Conservation (phyloP, 208 protist species). For the Leishmania major region DNA sequence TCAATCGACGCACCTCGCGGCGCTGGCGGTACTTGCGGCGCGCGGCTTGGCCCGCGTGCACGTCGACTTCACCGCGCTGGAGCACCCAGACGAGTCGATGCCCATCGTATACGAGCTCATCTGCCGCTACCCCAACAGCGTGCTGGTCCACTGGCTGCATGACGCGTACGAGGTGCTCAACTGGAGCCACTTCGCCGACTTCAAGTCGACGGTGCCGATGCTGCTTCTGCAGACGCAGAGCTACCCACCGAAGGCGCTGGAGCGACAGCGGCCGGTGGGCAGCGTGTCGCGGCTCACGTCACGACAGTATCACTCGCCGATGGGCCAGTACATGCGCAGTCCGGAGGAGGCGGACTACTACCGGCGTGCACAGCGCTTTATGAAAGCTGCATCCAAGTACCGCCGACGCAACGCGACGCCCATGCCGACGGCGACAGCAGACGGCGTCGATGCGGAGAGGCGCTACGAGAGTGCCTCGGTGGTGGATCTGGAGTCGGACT, state of each 20-base stretch:
- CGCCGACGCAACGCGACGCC: slow-evolving; percentile 22
- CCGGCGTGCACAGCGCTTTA: slow-evolving; percentile 15
- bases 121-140: slow-evolving; percentile 73
- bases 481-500: slow-evolving; percentile 25
- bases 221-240: slow-evolving; percentile 80
- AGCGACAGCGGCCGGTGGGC: slow-evolving; percentile 28
- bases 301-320: slow-evolving; percentile 33
- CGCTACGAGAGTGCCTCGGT: slow-evolving; percentile 21
- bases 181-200: slow-evolving; percentile 73
- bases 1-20: slow-evolving; percentile 84
- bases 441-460: neutral
- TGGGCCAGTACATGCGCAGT: slow-evolving; percentile 25
- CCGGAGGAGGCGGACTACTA: slow-evolving; percentile 40
- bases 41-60: slow-evolving; percentile 76
- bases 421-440: slow-evolving; percentile 2
- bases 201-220: slow-evolving; percentile 69
- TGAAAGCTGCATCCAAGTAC: slow-evolving; percentile 14
- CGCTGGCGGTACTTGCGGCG: slow-evolving; percentile 74
- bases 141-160: slow-evolving; percentile 86
- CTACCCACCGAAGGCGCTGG: slow-evolving; percentile 40
- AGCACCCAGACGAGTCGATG: slow-evolving; percentile 89
- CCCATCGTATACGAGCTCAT: slow-evolving; percentile 80
- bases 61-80: slow-evolving; percentile 88
- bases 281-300: slow-evolving; percentile 31
- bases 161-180: slow-evolving; percentile 90